A percentile compares a stretch with the other conserved stretches of the same genome.
phyloP scores from a whole-genome alignment of 2,329 filamentous ascomycete genomes.

The Sporothrix pseudoabietina region DNA sequence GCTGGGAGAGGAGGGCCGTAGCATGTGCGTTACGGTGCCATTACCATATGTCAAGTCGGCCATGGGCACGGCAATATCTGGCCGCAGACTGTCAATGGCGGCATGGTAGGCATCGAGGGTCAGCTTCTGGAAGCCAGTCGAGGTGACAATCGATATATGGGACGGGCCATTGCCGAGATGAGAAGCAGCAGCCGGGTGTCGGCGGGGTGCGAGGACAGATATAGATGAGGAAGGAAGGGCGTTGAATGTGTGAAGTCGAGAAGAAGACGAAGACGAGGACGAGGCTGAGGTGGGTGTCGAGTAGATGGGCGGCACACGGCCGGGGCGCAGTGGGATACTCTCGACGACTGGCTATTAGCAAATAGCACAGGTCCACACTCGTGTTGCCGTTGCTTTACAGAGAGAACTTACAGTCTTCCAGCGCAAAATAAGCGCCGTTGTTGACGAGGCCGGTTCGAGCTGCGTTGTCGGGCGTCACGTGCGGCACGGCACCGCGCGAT shows the following conservation, averaged over 20 bases:
- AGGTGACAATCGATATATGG: constrained; percentile 77
- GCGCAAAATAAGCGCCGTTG: constrained; percentile 72
- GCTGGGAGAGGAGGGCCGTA: neutral
- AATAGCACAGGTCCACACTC: neutral
- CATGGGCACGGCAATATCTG: constrained; percentile 78
- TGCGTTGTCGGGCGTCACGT: constrained; percentile 85
- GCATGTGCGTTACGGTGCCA: constrained; percentile 39
- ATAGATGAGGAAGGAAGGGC: constrained; percentile 66
- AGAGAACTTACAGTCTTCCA: constrained; percentile 84
- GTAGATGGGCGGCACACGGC: constrained; percentile 31
- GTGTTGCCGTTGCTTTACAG: neutral
- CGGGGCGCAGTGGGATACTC: constrained; percentile 24
- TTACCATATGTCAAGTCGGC: constrained; percentile 64
- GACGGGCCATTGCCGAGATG: constrained; percentile 71
- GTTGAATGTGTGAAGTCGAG: constrained; percentile 73
- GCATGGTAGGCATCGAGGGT: constrained; percentile 68
- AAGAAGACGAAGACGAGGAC: neutral
- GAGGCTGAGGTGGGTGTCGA: neutral
- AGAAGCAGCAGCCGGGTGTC: constrained; percentile 72
- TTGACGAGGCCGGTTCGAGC: constrained; percentile 63
- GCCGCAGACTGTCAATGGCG: constrained; percentile 64
- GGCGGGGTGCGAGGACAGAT: constrained; percentile 74
- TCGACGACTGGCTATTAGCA: constrained; percentile 30
- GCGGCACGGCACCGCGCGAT: constrained; percentile 82
- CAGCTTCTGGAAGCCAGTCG: constrained; percentile 78